Base-by-base conservation (phyloP, 139 green algal species). In the Limnomonas spitsbergensis region DNA sequence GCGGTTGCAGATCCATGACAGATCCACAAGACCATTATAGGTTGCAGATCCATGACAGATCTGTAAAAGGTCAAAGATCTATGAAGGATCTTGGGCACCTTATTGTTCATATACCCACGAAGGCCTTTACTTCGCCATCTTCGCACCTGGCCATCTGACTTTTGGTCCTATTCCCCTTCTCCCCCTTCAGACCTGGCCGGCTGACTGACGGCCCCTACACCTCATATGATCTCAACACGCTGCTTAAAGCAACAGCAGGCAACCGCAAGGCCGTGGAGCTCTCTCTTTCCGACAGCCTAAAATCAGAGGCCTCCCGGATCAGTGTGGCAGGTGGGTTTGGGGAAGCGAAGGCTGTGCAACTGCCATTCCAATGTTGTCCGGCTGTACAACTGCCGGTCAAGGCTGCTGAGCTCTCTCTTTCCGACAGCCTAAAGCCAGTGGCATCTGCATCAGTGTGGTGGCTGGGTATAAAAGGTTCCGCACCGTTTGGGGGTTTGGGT, bases 191-290 rank as follows among this genome's bases (percentile, higher is more conserved):
- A 4, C 94, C 96, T 24, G 83, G 84, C 31, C 89, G 95, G 54
- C 90, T 99, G 7, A 98, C 94, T 24, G 96, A 99, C 83, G 95
- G 94, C 0, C 96, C 96, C 29, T 99, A 99, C 91, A 99, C 96
- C 36, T 95, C 88, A 1, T 98, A 92, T 81, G 96, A 99, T 86
- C 81, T 99, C 35, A 99, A 99, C 88, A 99, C 96, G 0, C 84
- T 99, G 75, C 82, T 98, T 9, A 85, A 95, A 75, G 77, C 86
- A 29, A 92, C 88, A 0, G 69, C 82, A 35, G 88, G 88, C 42
- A 83, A 38, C 40, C 67, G 78, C 7, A 74, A 84, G 70, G 75
- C 78, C 29, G 87, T 93, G 24, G 71, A 83, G 76, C 76, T 96
- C 38, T 88, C 88, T 2, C 35, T 80, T 0, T 40, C 54, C 26